Percentiles rank a stretch among this genome's conserved stretches.
Conservation (phyloP, 2,329 filamentous ascomycete species). For the Sphaerulina vaccinii region DNA sequence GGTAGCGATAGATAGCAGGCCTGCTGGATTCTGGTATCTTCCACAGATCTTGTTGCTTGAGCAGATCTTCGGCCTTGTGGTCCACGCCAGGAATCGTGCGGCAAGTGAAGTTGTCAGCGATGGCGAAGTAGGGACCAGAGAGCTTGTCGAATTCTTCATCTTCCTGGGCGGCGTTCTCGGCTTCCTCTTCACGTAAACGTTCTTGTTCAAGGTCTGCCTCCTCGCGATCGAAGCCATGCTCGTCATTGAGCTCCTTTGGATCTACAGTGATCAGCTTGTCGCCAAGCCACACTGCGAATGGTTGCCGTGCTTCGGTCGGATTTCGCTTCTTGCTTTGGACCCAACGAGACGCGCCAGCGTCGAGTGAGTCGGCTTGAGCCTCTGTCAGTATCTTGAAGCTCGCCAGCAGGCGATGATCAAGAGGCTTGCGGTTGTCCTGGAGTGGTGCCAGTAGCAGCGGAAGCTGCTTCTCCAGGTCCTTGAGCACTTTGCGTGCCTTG, state of each 20-base stretch:
- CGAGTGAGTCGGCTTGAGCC: constrained; percentile 63
- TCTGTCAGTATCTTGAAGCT: constrained; percentile 59
- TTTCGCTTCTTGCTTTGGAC: constrained; percentile 30
- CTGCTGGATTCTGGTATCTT: constrained; percentile 57
- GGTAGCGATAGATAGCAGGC: constrained; percentile 64
- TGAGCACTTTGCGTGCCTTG: constrained; percentile 45
- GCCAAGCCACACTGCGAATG: constrained; percentile 59
- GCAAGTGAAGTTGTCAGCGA: constrained; percentile 44
- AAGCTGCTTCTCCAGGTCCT: constrained; percentile 45
- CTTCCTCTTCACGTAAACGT: constrained; percentile 60
- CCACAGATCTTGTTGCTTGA: constrained; percentile 57
- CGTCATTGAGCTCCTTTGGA: constrained; percentile 47
- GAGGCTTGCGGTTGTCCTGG: constrained; percentile 41
- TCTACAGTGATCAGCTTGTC: constrained; percentile 50
- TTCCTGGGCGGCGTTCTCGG: constrained; percentile 51
- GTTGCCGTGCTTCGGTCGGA: constrained; percentile 26
- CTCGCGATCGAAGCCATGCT: constrained; percentile 56
- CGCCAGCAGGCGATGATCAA: constrained; percentile 57
- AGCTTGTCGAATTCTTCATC: constrained; percentile 43
- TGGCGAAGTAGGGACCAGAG: constrained; percentile 30
- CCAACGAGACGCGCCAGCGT: constrained; percentile 46
- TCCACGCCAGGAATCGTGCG: constrained; percentile 32
- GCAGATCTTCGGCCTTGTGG: constrained; percentile 39
- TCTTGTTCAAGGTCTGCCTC: constrained; percentile 63
- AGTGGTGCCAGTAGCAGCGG: constrained; percentile 46